Base-by-base conservation (phyloP, 1,284 basidiomycete genomes). In the Trichosporon faecale region DNA sequence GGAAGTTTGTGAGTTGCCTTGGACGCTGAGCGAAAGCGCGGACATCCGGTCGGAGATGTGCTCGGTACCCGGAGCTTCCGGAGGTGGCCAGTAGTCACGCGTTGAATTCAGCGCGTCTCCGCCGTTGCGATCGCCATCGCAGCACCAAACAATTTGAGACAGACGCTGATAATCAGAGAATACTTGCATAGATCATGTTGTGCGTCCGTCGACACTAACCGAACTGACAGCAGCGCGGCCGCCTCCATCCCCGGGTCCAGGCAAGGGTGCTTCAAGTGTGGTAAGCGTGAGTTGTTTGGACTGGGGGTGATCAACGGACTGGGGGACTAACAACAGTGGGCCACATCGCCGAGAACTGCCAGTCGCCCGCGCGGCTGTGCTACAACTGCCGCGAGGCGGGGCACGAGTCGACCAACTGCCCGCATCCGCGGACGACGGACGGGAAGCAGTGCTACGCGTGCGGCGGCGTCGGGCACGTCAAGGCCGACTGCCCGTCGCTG, bases 371-470 rank as follows among this genome's bases (percentile, higher is more conserved):
- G 81, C 89, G 92, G 75, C 88, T 95, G 72, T 95, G 93, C 86
- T 95, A 94, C 86, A 95, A 95, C 83, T 95, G 93, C 83, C 89
- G 91, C 76, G 90, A 92, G 82, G 91, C 92, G 16, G 93, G 93
- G 27, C 94, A 95, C 80, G 93, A 95, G 85, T 93, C 91, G 46
- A 90, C 90, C 72, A 89, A 90, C 70, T 96, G 94, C 83, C 91
- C 93, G 61, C 89, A 89, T 76, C 93, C 93, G 65, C 88, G 92
- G 74, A 91, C 89, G 25, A 87, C 87, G 63, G 87, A 88, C 70
- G 88, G 89, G 68, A 93, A 92, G 84, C 91, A 92, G 82, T 91
- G 91, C 82, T 92, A 91, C 81, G 88, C 88, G 31, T 92, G 91
- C 80, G 89, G 90, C 49, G 91, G 90, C 60, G 87, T 91, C 66